Evolutionary conservation across 768 basidiomycete genomes (phyloP), one percentile per base, ranked within the genome.

Genomic region (Termitomyces sp.): DNA sequence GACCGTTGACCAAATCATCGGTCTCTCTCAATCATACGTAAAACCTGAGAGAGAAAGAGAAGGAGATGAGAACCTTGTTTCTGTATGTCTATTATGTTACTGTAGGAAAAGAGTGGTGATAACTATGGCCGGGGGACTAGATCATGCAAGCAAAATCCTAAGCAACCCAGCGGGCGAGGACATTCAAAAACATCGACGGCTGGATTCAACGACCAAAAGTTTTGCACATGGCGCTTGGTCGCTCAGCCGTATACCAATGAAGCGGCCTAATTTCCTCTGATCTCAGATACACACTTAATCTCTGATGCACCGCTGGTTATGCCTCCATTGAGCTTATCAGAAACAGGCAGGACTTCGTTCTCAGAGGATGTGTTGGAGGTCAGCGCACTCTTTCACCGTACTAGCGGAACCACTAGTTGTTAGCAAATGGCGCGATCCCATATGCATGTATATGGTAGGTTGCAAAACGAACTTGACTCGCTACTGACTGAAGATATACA

Each of bases 1-100:
- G n/a, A n/a, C n/a, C n/a, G n/a, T n/a, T n/a, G n/a, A n/a, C n/a
- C n/a, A n/a, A n/a, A n/a, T n/a, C n/a, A n/a, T n/a, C n/a, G n/a
- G n/a, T n/a, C n/a, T n/a, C n/a, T n/a, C n/a, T n/a, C n/a, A n/a
- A 93, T 98, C 71, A 98, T 99, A 64, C 80, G 97, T 57, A 99
- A 99, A 77, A 95, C 94, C 67, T 80, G 95, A 44, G 87, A 44
- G 87, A 86, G 71, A 98, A 98, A 71, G 95, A 97, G 74, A 89
- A 86, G 72, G 95, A 98, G 71, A 98, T 98, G 91, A 85, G 96
- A 35, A 82, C 98, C 56, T 80, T 99, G 50, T 98, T 98, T 75
- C 85, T 96, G 93, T 67, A 56, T 61, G 58, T 38, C 41, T 53
- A 59, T 36, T 30, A 40, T 48, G 38, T 35, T 53, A 51, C 61